Conservation (phyloP, 176 grass and related monocot genomes). For the Carex littledalei region DNA sequence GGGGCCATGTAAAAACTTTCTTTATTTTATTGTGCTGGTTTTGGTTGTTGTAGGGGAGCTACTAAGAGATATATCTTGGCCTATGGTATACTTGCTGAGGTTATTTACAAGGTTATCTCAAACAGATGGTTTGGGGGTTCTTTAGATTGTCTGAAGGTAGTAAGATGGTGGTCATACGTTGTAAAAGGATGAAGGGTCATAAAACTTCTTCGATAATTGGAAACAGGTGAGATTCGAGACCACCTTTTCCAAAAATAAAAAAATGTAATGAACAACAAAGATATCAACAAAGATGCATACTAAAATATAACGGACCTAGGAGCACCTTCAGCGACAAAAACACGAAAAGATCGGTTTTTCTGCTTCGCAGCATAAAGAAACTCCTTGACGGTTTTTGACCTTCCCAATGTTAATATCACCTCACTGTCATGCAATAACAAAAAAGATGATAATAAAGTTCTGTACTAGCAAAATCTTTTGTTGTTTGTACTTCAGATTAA, state of each 20-base stretch:
- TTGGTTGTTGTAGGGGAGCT: not conserved
- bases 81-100: not conserved
- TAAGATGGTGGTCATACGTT: not conserved
- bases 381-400: constrained; percentile 94
- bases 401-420: constrained; percentile 94
- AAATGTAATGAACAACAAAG: not conserved
- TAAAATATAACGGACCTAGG: constrained; percentile 54
- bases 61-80: not conserved
- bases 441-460: not conserved
- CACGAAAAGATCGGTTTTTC: constrained; percentile 86
- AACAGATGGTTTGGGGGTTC: not conserved
- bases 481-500: not conserved
- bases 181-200: not conserved
- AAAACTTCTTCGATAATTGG: not conserved
- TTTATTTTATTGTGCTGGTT: not conserved
- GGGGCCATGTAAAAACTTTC: not conserved
- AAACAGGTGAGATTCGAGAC: not conserved
- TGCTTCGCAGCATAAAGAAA: constrained; percentile 91
- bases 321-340: constrained; percentile 97
- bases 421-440: constrained; percentile 40
- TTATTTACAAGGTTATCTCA: not conserved
- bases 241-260: too few relatives aligned
- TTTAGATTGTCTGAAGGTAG: not conserved
- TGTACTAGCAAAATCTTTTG: not conserved
- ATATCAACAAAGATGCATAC: not conserved